A percentile compares a stretch with the other conserved stretches of the same genome.
Evolutionary conservation across 345 rosid species (phyloP).

Genomic region (Brassica nigra): DNA sequence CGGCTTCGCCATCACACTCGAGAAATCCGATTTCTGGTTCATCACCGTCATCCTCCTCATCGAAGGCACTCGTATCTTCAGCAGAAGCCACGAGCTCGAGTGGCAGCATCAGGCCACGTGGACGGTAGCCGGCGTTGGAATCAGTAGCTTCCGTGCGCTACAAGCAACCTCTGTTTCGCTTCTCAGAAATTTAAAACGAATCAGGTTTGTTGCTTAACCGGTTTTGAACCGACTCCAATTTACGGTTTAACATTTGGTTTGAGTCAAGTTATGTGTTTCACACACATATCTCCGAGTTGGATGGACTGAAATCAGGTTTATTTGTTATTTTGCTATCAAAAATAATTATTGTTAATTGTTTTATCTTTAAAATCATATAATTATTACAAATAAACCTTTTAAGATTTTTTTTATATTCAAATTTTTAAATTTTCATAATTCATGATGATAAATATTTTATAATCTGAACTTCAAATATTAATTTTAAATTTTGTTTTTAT

Average conservation of each 20-base stretch:
- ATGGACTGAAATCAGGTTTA: too few relatives aligned
- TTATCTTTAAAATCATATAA: too few relatives aligned
- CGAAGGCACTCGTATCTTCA: conserved; percentile 82
- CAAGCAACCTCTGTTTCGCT: conserved; percentile 51
- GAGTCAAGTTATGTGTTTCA: neutral
- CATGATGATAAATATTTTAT: too few relatives aligned
- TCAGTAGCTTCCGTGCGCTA: conserved; percentile 68
- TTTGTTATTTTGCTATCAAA: too few relatives aligned
- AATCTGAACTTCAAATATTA: too few relatives aligned
- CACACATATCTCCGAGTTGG: too few relatives aligned
- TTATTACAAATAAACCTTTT: too few relatives aligned
- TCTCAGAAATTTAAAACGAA: conserved; percentile 37
- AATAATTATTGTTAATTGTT: too few relatives aligned
- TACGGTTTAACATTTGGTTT: conserved; percentile 27
- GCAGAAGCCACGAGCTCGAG: conserved; percentile 92
- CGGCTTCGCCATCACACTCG: conserved; percentile 84
- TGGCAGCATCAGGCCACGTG: conserved; percentile 95
- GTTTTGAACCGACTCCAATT: neutral
- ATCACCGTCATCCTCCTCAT: conserved; percentile 74
- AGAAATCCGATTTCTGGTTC: conserved; percentile 81
- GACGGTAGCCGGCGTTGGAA: conserved; percentile 69
- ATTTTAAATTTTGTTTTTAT: too few relatives aligned
- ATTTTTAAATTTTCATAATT: too few relatives aligned
- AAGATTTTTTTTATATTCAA: too few relatives aligned
- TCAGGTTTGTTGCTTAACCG: conserved; percentile 17